Conservation (phyloP, 345 rosid species). For the Pugionium dolabratum region DNA sequence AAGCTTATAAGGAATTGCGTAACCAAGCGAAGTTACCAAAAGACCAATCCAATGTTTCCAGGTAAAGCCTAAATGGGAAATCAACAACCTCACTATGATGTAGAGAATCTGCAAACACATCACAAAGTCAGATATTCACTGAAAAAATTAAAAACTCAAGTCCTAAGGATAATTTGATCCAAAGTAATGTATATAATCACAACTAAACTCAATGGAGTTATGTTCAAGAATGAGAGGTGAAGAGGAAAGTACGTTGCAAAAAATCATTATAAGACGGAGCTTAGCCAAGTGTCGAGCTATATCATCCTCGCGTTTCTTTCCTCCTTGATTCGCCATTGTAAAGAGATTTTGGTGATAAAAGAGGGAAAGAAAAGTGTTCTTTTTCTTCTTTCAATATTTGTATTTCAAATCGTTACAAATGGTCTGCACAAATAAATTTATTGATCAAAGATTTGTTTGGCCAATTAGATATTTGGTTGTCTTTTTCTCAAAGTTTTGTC, state of each 20-base stretch:
- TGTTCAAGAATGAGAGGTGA: slow-evolving; percentile 9
- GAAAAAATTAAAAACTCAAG: slow-evolving; percentile 1
- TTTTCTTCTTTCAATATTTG: background rate
- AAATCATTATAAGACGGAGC: slow-evolving; percentile 64
- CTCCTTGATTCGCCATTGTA: slow-evolving; percentile 89
- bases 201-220: background rate
- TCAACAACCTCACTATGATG: slow-evolving; percentile 63
- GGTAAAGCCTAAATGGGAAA: slow-evolving; percentile 62
- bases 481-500: no score
- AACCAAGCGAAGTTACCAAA: slow-evolving; percentile 61
- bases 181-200: background rate
- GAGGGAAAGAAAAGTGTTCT: no score
- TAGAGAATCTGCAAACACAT: slow-evolving; percentile 53
- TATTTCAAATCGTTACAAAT: background rate
- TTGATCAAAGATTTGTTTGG: no score
- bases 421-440: no score
- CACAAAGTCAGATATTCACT: no score
- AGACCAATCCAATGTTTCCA: slow-evolving; percentile 89
- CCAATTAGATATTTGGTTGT: no score
- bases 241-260: slow-evolving; percentile 56
- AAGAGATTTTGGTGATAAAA: no score
- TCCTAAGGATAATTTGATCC: background rate
- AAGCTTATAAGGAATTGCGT: slow-evolving; percentile 68
- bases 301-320: slow-evolving; percentile 89
- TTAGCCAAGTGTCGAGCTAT: slow-evolving; percentile 74